phyloP scores from a whole-genome alignment of 2,329 filamentous ascomycete genomes.

The Fusarium virguliforme region DNA sequence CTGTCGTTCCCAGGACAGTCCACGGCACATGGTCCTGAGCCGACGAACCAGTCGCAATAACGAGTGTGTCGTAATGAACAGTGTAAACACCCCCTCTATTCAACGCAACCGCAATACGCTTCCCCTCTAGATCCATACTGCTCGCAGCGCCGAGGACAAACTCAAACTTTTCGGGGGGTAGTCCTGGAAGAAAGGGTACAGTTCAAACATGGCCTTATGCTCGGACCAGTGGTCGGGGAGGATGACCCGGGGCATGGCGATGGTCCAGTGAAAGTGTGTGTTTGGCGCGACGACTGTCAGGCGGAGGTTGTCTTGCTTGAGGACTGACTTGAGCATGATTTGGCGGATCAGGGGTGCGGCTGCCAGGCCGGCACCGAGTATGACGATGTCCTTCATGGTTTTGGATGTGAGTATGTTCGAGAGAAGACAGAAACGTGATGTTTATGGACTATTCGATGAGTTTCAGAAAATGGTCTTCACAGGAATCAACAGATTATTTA shows the following conservation, averaged over 20 bases:
- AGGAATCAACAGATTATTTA: background rate
- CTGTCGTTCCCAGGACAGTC: background rate
- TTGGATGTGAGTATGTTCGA: background rate
- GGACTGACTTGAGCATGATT: constrained; percentile 4
- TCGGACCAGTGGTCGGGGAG: background rate
- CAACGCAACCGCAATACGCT: background rate
- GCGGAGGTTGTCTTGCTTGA: background rate
- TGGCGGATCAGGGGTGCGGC: background rate
- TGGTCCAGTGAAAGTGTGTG: background rate
- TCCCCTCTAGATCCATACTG: background rate
- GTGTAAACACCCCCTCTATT: background rate
- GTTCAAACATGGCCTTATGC: background rate
- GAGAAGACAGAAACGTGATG: background rate
- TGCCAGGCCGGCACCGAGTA: background rate
- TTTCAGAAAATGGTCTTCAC: background rate
- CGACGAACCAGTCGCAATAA: background rate
- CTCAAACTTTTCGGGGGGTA: background rate
- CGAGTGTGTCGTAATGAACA: background rate
- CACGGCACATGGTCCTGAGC: background rate
- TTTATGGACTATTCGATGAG: background rate
- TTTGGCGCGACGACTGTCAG: background rate
- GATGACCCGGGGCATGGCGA: background rate
- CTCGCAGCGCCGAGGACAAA: background rate
- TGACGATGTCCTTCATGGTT: background rate
- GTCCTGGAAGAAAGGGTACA: background rate